Evolutionary conservation across 1,284 basidiomycete species (phyloP).

Genomic region (Ustilago esculenta): DNA sequence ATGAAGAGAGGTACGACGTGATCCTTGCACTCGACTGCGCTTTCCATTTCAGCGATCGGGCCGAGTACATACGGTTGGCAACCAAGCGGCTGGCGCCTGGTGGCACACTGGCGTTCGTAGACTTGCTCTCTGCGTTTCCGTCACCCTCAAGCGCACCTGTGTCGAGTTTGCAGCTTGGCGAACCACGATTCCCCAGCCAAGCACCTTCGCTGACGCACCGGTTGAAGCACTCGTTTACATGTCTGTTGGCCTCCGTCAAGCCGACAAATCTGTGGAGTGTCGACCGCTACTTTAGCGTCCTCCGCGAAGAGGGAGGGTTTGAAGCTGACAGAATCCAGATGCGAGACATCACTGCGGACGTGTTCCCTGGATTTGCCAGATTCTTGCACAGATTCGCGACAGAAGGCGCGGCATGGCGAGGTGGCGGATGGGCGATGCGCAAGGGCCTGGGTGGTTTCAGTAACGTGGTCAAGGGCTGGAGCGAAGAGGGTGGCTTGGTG

Average conservation of each 20-base stretch:
- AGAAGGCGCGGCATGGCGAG: conserved; percentile 55
- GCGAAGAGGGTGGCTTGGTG: conserved; percentile 52
- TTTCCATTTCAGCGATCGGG: conserved; percentile 59
- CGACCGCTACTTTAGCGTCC: conserved; percentile 36
- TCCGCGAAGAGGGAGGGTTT: conserved; percentile 38
- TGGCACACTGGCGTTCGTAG: conserved; percentile 56
- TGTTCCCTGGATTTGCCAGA: conserved; percentile 59
- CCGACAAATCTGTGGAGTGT: conserved; percentile 43
- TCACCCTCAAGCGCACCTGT: conserved; percentile 29
- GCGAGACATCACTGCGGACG: conserved; percentile 54
- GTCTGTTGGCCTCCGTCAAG: conserved; percentile 37
- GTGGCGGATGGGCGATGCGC: conserved; percentile 29
- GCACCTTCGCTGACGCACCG: conserved; percentile 21
- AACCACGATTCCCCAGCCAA: conserved; percentile 20
- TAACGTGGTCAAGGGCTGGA: conserved; percentile 54
- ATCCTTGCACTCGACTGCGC: conserved; percentile 65
- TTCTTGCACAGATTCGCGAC: conserved; percentile 48
- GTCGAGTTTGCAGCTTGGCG: conserved; percentile 4
- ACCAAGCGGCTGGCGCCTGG: conserved; percentile 39
- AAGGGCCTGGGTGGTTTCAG: conserved; percentile 48
- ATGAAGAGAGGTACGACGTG: conserved; percentile 48
- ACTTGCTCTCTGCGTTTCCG: conserved; percentile 55
- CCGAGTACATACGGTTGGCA: conserved; percentile 49
- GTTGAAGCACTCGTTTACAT: conserved; percentile 37
- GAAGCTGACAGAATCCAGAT: conserved; percentile 21